phyloP scores from a whole-genome alignment of 202 grass and related monocot species.

The Brachypodium distachyon region DNA sequence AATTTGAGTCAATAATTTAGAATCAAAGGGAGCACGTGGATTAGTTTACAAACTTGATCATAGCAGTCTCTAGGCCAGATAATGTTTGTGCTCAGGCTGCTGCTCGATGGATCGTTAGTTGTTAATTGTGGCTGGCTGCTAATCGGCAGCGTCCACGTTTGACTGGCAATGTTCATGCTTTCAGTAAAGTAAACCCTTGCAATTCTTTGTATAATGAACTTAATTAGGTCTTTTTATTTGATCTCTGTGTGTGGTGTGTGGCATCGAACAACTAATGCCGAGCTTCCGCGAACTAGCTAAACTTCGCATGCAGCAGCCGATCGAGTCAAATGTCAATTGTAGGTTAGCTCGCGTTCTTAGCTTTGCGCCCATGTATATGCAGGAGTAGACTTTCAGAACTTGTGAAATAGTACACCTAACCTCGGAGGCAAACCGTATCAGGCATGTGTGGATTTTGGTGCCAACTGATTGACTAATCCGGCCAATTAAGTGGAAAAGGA shows the following conservation, averaged over 20 bases:
- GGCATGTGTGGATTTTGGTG: neutral
- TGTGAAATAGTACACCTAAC: neutral
- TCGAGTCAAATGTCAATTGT: constrained; percentile 23
- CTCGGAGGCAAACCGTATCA: neutral
- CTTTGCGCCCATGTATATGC: neutral
- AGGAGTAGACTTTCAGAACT: neutral
- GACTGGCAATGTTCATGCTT: neutral
- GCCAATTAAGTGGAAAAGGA: neutral
- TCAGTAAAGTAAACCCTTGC: neutral
- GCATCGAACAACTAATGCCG: neutral
- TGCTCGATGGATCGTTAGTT: too few relatives aligned
- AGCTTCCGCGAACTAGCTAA: neutral
- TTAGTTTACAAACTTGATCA: too few relatives aligned
- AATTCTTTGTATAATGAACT: constrained; percentile 11
- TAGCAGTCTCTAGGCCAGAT: too few relatives aligned
- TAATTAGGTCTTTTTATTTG: neutral
- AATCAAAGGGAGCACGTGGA: too few relatives aligned
- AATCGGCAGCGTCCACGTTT: neutral
- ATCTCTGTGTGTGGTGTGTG: neutral
- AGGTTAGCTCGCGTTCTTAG: neutral
- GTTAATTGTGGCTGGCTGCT: neutral
- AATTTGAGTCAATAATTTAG: too few relatives aligned
- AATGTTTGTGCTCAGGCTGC: too few relatives aligned
- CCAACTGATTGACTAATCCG: neutral
- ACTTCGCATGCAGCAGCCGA: neutral